These are phyloP conservation scores for Fusarium abutilonis DNA, from an alignment of 2,329 filamentous ascomycete genomes.

Conservation along the genomic window DNA sequence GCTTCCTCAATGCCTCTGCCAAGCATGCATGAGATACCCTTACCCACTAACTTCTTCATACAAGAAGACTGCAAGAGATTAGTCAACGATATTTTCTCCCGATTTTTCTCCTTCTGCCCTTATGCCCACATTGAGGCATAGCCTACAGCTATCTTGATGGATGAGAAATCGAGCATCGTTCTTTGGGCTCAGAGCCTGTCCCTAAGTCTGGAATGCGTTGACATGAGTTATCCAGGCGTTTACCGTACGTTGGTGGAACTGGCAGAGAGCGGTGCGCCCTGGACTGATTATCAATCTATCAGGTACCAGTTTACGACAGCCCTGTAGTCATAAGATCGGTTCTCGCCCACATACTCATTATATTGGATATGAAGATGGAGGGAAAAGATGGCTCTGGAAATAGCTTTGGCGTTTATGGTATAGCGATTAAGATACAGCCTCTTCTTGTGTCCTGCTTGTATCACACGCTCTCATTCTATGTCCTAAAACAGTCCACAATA, in stretches of 20 bases:
- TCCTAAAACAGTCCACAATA: too few species aligned
- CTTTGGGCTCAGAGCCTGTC: conserved; percentile 16
- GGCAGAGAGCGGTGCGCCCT: conserved; percentile 22
- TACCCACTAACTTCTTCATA: conserved; percentile 4
- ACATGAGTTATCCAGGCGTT: conserved; percentile 13
- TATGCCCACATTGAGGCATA: background rate
- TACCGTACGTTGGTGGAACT: conserved; percentile 13
- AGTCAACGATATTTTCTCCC: background rate
- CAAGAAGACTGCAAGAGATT: conserved; percentile 5
- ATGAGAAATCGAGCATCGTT: background rate
- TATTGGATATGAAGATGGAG: too few species aligned
- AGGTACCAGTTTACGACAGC: conserved; percentile 9
- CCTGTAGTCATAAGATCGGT: background rate
- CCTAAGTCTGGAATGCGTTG: background rate
- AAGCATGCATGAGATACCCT: background rate
- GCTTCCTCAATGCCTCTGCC: background rate
- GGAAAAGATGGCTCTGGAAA: too few species aligned
- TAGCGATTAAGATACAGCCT: too few species aligned
- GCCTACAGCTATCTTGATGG: conserved; percentile 15
- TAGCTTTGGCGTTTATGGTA: too few species aligned
- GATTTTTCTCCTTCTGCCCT: background rate
- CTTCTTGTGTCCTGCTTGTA: too few species aligned
- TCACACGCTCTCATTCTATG: too few species aligned
- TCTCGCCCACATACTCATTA: too few species aligned
- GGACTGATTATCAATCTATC: conserved; percentile 11